Conservation (phyloP, 805 yeast species). For the Ogataea ramenticola region DNA sequence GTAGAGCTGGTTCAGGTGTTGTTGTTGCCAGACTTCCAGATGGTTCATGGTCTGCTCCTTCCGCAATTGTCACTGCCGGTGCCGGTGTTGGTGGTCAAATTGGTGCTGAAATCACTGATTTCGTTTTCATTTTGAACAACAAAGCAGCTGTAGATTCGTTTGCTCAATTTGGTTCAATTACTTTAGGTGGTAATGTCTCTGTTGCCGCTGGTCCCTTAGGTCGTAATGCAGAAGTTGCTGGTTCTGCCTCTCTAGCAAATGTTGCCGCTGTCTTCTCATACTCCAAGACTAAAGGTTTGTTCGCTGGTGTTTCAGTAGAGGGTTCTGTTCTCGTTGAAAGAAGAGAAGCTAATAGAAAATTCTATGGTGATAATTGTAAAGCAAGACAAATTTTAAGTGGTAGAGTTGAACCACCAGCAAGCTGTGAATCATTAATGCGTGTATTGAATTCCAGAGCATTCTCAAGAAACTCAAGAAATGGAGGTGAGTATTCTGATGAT, state of each 20-base stretch:
- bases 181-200: slow-evolving; percentile 91
- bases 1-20: slow-evolving; percentile 96
- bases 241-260: slow-evolving; percentile 78
- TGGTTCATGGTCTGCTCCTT: slow-evolving; percentile 96
- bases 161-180: slow-evolving; percentile 89
- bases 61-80: slow-evolving; percentile 93
- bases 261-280: slow-evolving; percentile 91
- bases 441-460: slow-evolving; percentile 83
- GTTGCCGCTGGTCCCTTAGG: slow-evolving; percentile 98
- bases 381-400: slow-evolving; percentile 84
- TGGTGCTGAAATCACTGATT: slow-evolving; percentile 94
- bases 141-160: slow-evolving; percentile 87
- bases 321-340: slow-evolving; percentile 96
- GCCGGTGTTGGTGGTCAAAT: slow-evolving; percentile 99
- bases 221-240: slow-evolving; percentile 96
- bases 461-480: slow-evolving; percentile 33
- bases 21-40: slow-evolving; percentile 91
- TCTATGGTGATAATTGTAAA: slow-evolving; percentile 82
- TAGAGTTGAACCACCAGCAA: slow-evolving; percentile 87
- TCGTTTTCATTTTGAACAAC: slow-evolving; percentile 85
- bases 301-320: slow-evolving; percentile 95
- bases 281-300: slow-evolving; percentile 92
- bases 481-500: slow-evolving; percentile 45
- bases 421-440: slow-evolving; percentile 79
- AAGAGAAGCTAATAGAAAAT: slow-evolving; percentile 93